Conservation (phyloP, 371 early-diverging fungal genomes). For the Zychaea mexicana region DNA sequence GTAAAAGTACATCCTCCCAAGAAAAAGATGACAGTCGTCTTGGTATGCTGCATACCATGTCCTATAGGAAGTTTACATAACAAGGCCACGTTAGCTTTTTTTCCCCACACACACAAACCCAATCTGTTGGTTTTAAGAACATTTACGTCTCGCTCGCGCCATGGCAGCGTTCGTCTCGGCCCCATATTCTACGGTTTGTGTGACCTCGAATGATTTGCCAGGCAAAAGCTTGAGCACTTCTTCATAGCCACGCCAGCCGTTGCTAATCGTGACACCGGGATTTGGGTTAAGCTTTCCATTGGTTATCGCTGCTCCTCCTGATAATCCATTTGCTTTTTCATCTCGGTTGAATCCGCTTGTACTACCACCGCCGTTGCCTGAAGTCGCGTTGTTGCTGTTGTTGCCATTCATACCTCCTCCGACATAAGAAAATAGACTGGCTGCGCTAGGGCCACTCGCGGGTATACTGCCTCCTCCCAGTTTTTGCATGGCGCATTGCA, state of each 20-base stretch:
- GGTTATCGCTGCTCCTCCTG: slow-evolving; percentile 14
- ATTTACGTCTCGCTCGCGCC: slow-evolving; percentile 59
- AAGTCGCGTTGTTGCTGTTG: background rate
- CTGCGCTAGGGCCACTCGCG: slow-evolving; percentile 31
- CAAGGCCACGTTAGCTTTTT: too few relatives aligned
- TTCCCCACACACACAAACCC: too few relatives aligned
- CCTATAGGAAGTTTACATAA: slow-evolving; percentile 17
- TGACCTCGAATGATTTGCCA: slow-evolving; percentile 78
- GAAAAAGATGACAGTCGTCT: slow-evolving; percentile 85
- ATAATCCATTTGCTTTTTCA: slow-evolving; percentile 2
- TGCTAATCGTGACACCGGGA: slow-evolving; percentile 6
- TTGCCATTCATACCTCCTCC: slow-evolving; percentile 24
- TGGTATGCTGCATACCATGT: slow-evolving; percentile 59
- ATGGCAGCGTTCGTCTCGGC: slow-evolving; percentile 48
- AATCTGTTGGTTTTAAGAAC: too few relatives aligned
- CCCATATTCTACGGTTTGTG: slow-evolving; percentile 66
- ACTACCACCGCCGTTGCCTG: background rate
- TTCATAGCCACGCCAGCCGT: slow-evolving; percentile 87
- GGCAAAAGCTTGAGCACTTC: slow-evolving; percentile 79
- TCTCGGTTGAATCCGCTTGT: background rate
- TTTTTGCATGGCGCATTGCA: slow-evolving; percentile 79
- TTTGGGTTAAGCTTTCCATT: slow-evolving; percentile 10
- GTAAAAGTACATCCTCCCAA: slow-evolving; percentile 96
- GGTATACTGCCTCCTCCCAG: slow-evolving; percentile 17
- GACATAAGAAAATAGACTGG: slow-evolving; percentile 38